Evolutionary conservation across 2,329 filamentous ascomycete genomes (phyloP), one percentile per base, ranked within the genome.

Genomic region (Botrytis elliptica): DNA sequence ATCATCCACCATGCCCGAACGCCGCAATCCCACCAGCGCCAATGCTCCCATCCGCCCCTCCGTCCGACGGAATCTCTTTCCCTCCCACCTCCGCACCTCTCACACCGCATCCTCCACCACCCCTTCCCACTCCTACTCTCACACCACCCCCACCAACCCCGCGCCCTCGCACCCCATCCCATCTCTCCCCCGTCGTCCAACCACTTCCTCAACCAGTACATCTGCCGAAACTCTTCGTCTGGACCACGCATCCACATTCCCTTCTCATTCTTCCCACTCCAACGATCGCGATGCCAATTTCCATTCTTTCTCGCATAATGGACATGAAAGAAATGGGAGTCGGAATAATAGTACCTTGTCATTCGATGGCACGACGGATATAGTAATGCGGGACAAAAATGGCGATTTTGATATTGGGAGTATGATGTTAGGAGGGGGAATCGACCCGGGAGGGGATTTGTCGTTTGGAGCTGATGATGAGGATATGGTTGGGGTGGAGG

Each of bases 331-430:
- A 12, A 40, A 67, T 55, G 33, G 46, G 1, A 68, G 65, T 46
- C n/a, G 62, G 36, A 68, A 52, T 14, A 38, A 52, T 6, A 68
- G 16, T 29, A 33, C 36, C 25, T 16, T 68, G 1, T 68, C 65
- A 12, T 40, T 68, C 2, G 65, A 68, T 38, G 65, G 65, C 25
- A 68, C 46, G 7, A 82, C 81, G 0, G 89, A 90, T 77, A 91
- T 92, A 74, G 87, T 92, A 14, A 86, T 91, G 64, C 85, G 90
- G 76, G 87, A 91, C 78, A 83, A 87, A 81, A 87, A 90, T 78
- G 90, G 89, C 67, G 89, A 91, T 76, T 86, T 90, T 73, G 86
- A 90, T 79, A 82, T 91, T n/a, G 84, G 84, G 25, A 62, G 81
- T 84, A 65, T 63, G 57, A 49, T 64, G 70, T 18, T 71, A 0